Percentiles rank a stretch among this genome's conserved stretches.
Evolutionary conservation across 805 yeast species (phyloP).

Genomic region (Blastobotrys americana): DNA sequence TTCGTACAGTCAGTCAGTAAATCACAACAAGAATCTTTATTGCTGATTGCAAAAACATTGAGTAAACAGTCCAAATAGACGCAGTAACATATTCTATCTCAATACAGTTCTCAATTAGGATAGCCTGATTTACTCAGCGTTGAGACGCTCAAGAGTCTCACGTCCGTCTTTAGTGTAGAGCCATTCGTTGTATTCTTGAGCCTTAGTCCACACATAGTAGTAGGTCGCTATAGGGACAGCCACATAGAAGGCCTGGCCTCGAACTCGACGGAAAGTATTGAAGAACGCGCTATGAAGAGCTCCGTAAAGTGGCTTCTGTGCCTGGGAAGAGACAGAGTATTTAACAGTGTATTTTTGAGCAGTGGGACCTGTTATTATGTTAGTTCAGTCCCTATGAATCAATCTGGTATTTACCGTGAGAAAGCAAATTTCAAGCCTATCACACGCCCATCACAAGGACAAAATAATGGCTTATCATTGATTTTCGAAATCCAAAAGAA

Average conservation of each 20-base stretch:
- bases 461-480: no score
- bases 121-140: constrained; percentile 17
- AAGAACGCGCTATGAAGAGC: constrained; percentile 76
- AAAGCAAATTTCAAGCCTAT: background rate
- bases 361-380: constrained; percentile 44
- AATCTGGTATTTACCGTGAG: background rate
- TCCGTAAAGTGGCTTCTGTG: constrained; percentile 88
- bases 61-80: background rate
- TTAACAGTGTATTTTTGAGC: constrained; percentile 45
- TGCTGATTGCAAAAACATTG: background rate
- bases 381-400: background rate
- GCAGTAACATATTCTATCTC: background rate
- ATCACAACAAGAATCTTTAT: background rate
- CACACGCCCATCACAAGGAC: background rate
- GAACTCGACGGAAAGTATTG: constrained; percentile 92
- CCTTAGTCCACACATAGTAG: constrained; percentile 81
- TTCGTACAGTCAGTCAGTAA: background rate
- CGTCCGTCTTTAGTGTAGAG: constrained; percentile 97
- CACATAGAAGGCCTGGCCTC: constrained; percentile 72
- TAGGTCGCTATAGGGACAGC: constrained; percentile 70
- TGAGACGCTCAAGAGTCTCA: constrained; percentile 73
- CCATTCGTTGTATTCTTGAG: constrained; percentile 83
- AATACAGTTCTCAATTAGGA: background rate
- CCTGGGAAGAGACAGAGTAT: constrained; percentile 88
- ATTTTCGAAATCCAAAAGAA: no score